Evolutionary conservation across 345 rosid species (phyloP).

Genomic region (Aquilaria sinensis): DNA sequence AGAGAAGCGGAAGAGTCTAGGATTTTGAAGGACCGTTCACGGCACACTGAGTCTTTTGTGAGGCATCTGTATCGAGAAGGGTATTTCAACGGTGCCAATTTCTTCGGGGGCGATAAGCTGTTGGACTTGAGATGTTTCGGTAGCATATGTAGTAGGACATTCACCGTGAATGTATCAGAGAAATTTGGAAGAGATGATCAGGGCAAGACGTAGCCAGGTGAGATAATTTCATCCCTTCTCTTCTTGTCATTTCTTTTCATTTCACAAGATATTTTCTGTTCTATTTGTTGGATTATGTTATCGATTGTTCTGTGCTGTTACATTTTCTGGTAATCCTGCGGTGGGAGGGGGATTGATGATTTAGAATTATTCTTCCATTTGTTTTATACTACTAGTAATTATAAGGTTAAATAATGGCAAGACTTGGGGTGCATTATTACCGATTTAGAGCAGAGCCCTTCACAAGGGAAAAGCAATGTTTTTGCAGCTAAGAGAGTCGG

Average conservation of each 20-base stretch:
- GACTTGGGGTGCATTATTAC: not conserved
- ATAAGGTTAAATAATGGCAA: not conserved
- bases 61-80: slow-evolving; percentile 49
- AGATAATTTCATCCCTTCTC: slow-evolving; percentile 16
- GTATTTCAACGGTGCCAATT: slow-evolving; percentile 64
- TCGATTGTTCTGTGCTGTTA: not conserved
- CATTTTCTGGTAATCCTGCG: not conserved
- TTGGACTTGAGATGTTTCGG: slow-evolving; percentile 40
- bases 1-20: slow-evolving; percentile 10
- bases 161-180: slow-evolving; percentile 46
- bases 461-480: slow-evolving; percentile 34
- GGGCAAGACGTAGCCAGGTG: slow-evolving; percentile 67
- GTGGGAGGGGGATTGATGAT: not conserved
- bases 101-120: slow-evolving; percentile 28
- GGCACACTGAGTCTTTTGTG: slow-evolving; percentile 41
- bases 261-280: not conserved
- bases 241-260: not conserved
- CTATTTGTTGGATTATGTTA: not conserved
- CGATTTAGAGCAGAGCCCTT: slow-evolving; percentile 30
- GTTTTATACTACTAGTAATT: not conserved
- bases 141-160: slow-evolving; percentile 49
- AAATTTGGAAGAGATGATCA: slow-evolving; percentile 52
- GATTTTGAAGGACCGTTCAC: slow-evolving; percentile 49
- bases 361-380: slow-evolving; percentile 1
- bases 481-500: slow-evolving; percentile 76